These are phyloP conservation scores for Geotrichum siamense DNA, from an alignment of 1,139 yeast genomes.

Conservation along the genomic window DNA sequence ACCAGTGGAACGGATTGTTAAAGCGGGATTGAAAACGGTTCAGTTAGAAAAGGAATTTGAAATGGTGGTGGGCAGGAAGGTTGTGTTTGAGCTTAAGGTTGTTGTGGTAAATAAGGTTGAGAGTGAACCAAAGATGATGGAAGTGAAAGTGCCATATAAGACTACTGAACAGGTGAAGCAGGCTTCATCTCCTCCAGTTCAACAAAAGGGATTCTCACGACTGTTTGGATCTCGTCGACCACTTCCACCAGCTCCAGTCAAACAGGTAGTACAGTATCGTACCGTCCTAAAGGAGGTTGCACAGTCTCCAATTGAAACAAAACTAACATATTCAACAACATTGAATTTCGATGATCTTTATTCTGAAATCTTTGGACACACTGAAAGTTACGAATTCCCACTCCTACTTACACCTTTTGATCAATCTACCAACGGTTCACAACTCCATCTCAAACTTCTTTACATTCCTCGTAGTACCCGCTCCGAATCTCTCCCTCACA, in stretches of 20 bases:
- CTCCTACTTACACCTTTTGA: too few relatives aligned
- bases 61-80: conserved; percentile 56
- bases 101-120: conserved; percentile 63
- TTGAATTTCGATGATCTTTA: conserved; percentile 42
- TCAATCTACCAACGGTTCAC: conserved; percentile 64
- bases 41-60: conserved; percentile 77
- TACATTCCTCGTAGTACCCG: conserved; percentile 51
- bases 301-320: neutral
- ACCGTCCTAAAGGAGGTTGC: conserved; percentile 38
- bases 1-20: conserved; percentile 36
- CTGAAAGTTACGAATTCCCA: conserved; percentile 47
- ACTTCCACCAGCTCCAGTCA: conserved; percentile 21
- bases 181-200: conserved; percentile 20
- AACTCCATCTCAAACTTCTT: conserved; percentile 61
- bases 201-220: conserved; percentile 7
- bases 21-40: conserved; percentile 44
- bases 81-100: conserved; percentile 55
- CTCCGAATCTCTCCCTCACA: conserved; percentile 46
- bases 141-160: conserved; percentile 26
- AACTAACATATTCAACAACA: neutral
- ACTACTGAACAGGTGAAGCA: too few relatives aligned
- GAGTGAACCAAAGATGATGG: conserved; percentile 39
- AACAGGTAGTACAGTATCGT: neutral
- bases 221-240: conserved; percentile 35
- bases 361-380: conserved; percentile 46